Conservation (phyloP, 2,329 filamentous ascomycete species). For the Phialemonium atrogriseum region DNA sequence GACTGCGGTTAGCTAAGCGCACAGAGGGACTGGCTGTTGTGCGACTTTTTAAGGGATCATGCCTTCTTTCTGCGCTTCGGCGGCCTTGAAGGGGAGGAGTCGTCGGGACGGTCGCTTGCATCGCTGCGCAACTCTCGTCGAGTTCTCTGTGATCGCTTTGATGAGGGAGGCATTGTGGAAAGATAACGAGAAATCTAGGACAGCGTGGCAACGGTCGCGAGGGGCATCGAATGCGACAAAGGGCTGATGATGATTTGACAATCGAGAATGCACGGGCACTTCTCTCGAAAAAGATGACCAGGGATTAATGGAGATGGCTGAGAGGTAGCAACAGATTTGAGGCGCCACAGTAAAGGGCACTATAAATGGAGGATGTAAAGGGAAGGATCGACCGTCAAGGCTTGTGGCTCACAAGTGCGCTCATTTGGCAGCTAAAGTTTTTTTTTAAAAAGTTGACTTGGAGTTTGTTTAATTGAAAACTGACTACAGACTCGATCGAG, state of each 20-base stretch:
- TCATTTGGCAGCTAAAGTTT: too few relatives aligned
- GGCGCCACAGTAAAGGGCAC: too few relatives aligned
- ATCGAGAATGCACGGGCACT: background rate
- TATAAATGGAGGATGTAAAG: too few relatives aligned
- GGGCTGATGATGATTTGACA: background rate
- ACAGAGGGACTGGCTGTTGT: slow-evolving; percentile 3
- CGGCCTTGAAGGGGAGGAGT: slow-evolving; percentile 53
- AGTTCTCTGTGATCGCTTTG: slow-evolving; percentile 21
- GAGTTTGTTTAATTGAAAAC: slow-evolving; percentile 3
- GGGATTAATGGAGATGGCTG: too few relatives aligned
- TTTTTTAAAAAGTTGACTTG: background rate
- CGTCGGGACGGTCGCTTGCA: slow-evolving; percentile 23
- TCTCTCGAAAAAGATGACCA: slow-evolving; percentile 1
- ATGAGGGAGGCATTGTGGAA: slow-evolving; percentile 19
- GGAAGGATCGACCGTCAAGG: too few relatives aligned
- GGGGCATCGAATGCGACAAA: background rate
- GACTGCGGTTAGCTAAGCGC: background rate
- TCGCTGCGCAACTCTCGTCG: slow-evolving; percentile 24
- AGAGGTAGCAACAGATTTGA: too few relatives aligned
- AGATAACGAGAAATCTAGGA: background rate
- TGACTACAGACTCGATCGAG: slow-evolving; percentile 2
- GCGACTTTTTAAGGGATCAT: slow-evolving; percentile 12
- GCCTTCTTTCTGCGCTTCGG: slow-evolving; percentile 58
- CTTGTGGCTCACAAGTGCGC: too few relatives aligned
- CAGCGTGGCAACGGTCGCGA: background rate